A percentile compares a stretch with the other conserved stretches of the same genome.
phyloP scores from a whole-genome alignment of 2,329 filamentous ascomycete species.

The Cladosporium sp. region DNA sequence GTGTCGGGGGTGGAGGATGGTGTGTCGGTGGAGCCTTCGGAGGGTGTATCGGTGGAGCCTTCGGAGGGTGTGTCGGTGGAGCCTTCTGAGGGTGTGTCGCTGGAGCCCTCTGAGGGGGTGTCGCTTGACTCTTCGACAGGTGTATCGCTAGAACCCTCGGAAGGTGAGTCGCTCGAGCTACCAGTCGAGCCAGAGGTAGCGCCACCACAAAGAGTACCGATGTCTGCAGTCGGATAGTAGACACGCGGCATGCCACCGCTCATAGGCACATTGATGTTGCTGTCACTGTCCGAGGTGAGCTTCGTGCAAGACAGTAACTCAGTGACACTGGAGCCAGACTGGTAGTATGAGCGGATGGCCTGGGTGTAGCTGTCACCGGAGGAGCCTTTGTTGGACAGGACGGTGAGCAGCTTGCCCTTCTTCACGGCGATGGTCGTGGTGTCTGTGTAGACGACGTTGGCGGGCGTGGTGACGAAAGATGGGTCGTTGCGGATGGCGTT shows the following conservation, averaged over 20 bases:
- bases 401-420: slow-evolving; percentile 48
- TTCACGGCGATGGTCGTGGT: slow-evolving; percentile 47
- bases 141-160: background rate
- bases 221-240: slow-evolving; percentile 36
- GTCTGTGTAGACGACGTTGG: slow-evolving; percentile 43
- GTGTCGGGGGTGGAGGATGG: background rate
- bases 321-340: slow-evolving; percentile 34
- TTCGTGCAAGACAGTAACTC: slow-evolving; percentile 41
- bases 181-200: slow-evolving; percentile 1
- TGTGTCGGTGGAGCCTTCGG: background rate
- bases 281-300: slow-evolving; percentile 30
- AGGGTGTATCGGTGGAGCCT: background rate
- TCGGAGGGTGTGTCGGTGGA: background rate
- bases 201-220: slow-evolving; percentile 14
- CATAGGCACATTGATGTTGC: slow-evolving; percentile 39
- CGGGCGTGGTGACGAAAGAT: slow-evolving; percentile 44
- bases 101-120: background rate
- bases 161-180: background rate
- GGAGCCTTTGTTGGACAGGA: slow-evolving; percentile 37
- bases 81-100: background rate
- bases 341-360: slow-evolving; percentile 30
- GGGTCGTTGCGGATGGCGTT: slow-evolving; percentile 43
- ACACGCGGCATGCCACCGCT: slow-evolving; percentile 37
- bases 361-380: slow-evolving; percentile 30
- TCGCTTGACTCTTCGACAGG: background rate